Evolutionary conservation across 2,329 filamentous ascomycete species (phyloP).

Genomic region (Sarocladiaceae sp.): DNA sequence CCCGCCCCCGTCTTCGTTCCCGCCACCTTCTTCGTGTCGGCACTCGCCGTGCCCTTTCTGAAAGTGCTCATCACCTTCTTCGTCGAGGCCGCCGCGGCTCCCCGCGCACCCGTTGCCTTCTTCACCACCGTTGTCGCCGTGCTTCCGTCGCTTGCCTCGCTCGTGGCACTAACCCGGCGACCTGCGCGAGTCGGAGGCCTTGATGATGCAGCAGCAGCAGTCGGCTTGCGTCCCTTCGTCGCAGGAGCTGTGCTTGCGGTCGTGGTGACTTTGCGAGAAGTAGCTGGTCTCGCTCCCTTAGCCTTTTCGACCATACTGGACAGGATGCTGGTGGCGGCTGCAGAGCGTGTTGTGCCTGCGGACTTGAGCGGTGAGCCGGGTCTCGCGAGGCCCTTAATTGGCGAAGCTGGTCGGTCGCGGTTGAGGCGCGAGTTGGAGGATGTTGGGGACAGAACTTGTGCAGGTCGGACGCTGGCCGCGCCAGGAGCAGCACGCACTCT

Average conservation of each 20-base stretch:
- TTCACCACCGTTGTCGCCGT: conserved; percentile 55
- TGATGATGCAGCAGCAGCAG: conserved; percentile 28
- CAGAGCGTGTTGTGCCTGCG: conserved; percentile 31
- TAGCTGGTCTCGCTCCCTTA: conserved; percentile 46
- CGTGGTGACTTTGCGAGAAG: conserved; percentile 38
- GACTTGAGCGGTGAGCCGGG: conserved; percentile 58
- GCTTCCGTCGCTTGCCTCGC: conserved; percentile 58
- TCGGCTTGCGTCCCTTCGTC: conserved; percentile 25
- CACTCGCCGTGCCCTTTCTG: conserved; percentile 43
- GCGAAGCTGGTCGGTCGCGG: conserved; percentile 43
- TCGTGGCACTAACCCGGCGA: conserved; percentile 51
- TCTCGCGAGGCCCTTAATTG: conserved; percentile 50
- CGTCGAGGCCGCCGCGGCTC: conserved; percentile 33
- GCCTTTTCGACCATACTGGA: conserved; percentile 56
- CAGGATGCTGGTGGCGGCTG: conserved; percentile 38
- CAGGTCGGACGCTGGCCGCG: conserved; percentile 32
- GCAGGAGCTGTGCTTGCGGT: conserved; percentile 34
- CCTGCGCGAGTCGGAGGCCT: conserved; percentile 39
- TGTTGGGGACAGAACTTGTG: conserved; percentile 71
- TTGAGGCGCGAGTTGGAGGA: conserved; percentile 70
- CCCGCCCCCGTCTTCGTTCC: conserved; percentile 33
- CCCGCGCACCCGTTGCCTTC: conserved; percentile 37
- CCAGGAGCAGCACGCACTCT: conserved; percentile 40
- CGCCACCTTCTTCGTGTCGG: conserved; percentile 42
- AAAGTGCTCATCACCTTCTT: conserved; percentile 45